Conservation (phyloP, 108 stramenopile species). For the Cyclostephanos invisitatus region DNA sequence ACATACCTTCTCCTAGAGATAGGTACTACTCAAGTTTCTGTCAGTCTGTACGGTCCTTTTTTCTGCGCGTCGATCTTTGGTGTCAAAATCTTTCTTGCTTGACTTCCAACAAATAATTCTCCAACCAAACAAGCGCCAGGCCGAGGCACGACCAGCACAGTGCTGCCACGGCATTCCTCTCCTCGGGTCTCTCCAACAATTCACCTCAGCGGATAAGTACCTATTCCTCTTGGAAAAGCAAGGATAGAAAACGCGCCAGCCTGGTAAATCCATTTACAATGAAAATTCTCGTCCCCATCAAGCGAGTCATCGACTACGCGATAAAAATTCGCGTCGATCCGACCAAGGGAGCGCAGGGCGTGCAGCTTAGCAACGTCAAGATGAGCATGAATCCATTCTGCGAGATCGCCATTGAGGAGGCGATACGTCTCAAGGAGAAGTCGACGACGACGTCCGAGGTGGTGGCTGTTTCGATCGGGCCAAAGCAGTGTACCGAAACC, state of each 20-base stretch:
- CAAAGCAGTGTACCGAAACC: constrained; percentile 96
- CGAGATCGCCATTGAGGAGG: constrained; percentile 97
- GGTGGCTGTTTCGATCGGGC: constrained; percentile 95
- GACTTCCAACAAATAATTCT: no score
- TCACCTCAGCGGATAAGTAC: background rate
- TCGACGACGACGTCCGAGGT: constrained; percentile 78
- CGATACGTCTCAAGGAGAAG: constrained; percentile 93
- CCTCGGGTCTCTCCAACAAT: background rate
- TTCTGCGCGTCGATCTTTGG: background rate
- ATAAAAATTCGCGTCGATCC: constrained; percentile 97
- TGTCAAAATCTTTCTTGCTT: background rate
- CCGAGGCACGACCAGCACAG: no score
- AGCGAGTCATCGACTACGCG: constrained; percentile 98
- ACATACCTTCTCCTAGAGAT: no score
- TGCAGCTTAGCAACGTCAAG: constrained; percentile 97
- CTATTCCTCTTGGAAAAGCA: background rate
- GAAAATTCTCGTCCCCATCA: constrained; percentile 94
- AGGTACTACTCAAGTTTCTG: background rate
- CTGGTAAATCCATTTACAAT: no score
- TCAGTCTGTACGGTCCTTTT: no score
- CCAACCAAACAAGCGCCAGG: no score
- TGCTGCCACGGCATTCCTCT: no score
- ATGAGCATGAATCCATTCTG: constrained; percentile 99
- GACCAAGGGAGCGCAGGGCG: constrained; percentile 69
- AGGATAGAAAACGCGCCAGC: background rate